These are phyloP conservation scores for Alternaria consortialis DNA, from an alignment of 2,329 filamentous ascomycete species.

Conservation along the genomic window DNA sequence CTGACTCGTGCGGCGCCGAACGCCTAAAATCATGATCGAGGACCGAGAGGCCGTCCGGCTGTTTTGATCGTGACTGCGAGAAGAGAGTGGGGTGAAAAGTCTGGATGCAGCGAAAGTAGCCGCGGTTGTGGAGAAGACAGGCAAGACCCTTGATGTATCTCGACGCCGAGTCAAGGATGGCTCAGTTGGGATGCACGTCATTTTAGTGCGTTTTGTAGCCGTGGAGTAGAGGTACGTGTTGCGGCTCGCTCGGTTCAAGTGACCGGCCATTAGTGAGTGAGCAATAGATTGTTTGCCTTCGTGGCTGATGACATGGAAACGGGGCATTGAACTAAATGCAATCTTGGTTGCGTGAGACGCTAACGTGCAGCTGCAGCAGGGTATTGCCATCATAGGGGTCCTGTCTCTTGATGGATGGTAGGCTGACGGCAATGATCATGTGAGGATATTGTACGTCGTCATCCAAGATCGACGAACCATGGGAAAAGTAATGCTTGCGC, in stretches of 20 bases:
- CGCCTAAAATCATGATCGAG: slow-evolving; percentile 10
- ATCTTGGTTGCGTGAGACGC: neutral
- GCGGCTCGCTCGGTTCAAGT: slow-evolving; percentile 28
- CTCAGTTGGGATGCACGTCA: slow-evolving; percentile 34
- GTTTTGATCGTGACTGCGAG: slow-evolving; percentile 8
- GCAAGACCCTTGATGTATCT: slow-evolving; percentile 24
- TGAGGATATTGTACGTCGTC: slow-evolving; percentile 9
- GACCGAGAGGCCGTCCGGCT: slow-evolving; percentile 9
- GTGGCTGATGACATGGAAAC: slow-evolving; percentile 10
- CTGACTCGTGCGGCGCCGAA: slow-evolving; percentile 16
- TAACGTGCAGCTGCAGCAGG: slow-evolving; percentile 18
- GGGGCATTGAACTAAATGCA: slow-evolving; percentile 3
- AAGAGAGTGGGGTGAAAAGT: slow-evolving; percentile 27
- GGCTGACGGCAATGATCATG: neutral
- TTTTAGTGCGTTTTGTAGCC: slow-evolving; percentile 29
- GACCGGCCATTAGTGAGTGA: slow-evolving; percentile 22
- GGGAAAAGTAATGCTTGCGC: slow-evolving; percentile 15
- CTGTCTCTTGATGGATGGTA: neutral
- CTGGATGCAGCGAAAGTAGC: slow-evolving; percentile 24
- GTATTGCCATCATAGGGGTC: neutral
- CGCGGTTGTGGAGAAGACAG: slow-evolving; percentile 29
- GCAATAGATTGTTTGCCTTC: slow-evolving; percentile 14
- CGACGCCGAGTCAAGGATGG: slow-evolving; percentile 21
- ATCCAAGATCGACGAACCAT: slow-evolving; percentile 17
- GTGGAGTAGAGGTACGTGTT: slow-evolving; percentile 25